These are phyloP conservation scores for Themeda triandra DNA, from an alignment of 176 grass and related monocot species.

Conservation along the genomic window DNA sequence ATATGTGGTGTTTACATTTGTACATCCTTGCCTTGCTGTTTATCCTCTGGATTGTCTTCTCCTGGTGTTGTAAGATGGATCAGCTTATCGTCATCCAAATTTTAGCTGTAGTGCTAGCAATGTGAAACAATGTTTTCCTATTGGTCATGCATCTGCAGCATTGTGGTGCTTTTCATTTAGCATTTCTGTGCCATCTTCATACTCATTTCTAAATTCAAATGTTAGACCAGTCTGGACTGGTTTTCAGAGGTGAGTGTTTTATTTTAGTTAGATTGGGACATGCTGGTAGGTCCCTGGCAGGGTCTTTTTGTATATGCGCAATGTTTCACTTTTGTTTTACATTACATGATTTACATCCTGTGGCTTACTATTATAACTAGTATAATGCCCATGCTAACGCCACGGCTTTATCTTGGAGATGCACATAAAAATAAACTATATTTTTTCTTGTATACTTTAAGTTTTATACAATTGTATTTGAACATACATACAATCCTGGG, in stretches of 20 bases:
- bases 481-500: too few species aligned
- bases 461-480: too few species aligned
- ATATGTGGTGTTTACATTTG: background rate
- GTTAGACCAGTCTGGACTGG: background rate
- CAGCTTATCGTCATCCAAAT: background rate
- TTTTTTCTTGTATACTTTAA: too few species aligned
- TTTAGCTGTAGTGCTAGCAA: background rate
- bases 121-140: background rate
- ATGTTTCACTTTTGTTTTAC: background rate
- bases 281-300: background rate
- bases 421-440: too few species aligned
- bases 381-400: too few species aligned
- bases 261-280: background rate
- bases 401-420: too few species aligned
- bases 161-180: background rate
- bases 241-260: background rate
- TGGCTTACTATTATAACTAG: too few species aligned
- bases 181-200: background rate
- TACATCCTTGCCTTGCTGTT: slow-evolving; percentile 19
- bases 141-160: background rate
- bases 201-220: background rate
- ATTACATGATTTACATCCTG: background rate
- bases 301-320: background rate
- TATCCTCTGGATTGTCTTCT: background rate
- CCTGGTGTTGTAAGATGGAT: background rate